Conservation (phyloP, 768 basidiomycete genomes). For the Rhizopogon roseolus region DNA sequence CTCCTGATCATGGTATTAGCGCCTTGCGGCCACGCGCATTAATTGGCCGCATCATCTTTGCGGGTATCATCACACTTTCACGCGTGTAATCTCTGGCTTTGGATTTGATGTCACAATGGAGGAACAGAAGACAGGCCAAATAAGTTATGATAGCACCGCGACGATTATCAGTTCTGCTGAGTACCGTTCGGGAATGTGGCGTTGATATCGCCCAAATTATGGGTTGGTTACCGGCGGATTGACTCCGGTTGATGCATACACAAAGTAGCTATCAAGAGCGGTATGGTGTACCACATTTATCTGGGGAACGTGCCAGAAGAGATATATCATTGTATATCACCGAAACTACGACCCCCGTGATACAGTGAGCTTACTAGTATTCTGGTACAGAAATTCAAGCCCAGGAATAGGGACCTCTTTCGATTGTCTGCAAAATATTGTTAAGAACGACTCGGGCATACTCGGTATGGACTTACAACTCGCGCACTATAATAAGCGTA, state of each 20-base stretch:
- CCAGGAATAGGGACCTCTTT: constrained; percentile 25
- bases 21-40: not conserved
- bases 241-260: too few relatives aligned
- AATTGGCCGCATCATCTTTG: not conserved
- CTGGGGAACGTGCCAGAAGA: not conserved
- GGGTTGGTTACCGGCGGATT: too few relatives aligned
- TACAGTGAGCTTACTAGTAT: not conserved
- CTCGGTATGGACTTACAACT: constrained; percentile 41
- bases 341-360: not conserved
- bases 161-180: too few relatives aligned
- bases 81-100: not conserved
- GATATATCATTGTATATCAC: not conserved
- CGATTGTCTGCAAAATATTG: constrained; percentile 15
- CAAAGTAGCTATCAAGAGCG: too few relatives aligned
- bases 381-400: constrained; percentile 17
- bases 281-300: not conserved
- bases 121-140: not conserved
- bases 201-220: too few relatives aligned
- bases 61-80: not conserved
- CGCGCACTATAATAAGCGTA: constrained; percentile 39
- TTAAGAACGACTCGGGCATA: not conserved
- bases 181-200: too few relatives aligned
- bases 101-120: not conserved
- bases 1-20: not conserved
- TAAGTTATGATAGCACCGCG: too few relatives aligned